Percentiles rank a stretch among this genome's conserved stretches.
These are phyloP conservation scores for Colletotrichum cordylinicola DNA, from an alignment of 2,329 filamentous ascomycete species.

Conservation along the genomic window DNA sequence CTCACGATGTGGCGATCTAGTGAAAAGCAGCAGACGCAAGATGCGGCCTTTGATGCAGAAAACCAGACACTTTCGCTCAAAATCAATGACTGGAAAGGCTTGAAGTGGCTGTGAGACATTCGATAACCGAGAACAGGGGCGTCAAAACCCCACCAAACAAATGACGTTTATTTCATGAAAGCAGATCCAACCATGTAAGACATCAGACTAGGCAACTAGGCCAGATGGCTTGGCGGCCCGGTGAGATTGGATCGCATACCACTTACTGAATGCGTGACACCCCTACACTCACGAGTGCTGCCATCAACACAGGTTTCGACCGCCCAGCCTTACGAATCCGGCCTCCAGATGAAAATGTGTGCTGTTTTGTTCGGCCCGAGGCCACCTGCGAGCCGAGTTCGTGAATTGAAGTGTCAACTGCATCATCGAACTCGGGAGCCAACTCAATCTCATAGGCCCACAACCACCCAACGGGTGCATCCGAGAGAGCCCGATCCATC, in stretches of 20 bases:
- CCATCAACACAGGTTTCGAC: neutral
- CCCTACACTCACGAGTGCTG: neutral
- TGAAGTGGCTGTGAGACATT: neutral
- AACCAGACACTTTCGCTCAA: neutral
- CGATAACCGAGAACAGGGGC: neutral
- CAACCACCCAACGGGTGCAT: neutral
- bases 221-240: neutral
- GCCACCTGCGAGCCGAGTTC: neutral
- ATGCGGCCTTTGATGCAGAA: neutral
- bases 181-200: neutral
- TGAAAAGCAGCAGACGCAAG: neutral
- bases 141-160: no score
- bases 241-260: neutral
- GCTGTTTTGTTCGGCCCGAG: neutral
- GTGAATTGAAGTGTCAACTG: neutral
- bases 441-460: neutral
- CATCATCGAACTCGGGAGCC: neutral
- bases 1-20: neutral
- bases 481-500: neutral
- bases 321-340: neutral
- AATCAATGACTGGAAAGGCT: neutral
- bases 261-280: neutral
- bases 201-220: neutral
- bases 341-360: neutral
- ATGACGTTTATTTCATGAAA: neutral